Conservation (phyloP, 1,284 basidiomycete species). For the Cryptococcus neoformans region DNA sequence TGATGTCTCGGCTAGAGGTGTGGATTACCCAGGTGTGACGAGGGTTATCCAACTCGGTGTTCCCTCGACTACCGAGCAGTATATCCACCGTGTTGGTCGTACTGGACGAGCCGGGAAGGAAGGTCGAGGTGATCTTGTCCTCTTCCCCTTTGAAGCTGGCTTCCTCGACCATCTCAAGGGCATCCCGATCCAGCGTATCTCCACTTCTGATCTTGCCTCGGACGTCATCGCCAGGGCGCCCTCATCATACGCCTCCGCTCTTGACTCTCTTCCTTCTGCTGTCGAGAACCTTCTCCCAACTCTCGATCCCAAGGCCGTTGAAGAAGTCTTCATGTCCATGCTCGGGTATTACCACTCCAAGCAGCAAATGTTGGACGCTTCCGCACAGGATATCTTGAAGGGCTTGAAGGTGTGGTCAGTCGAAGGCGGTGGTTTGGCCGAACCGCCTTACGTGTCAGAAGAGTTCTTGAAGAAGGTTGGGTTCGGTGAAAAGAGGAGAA, state of each 20-base stretch:
- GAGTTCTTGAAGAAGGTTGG: slow-evolving; percentile 54
- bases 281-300: slow-evolving; percentile 45
- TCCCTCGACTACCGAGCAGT: slow-evolving; percentile 68
- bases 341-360: slow-evolving; percentile 74
- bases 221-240: slow-evolving; percentile 57
- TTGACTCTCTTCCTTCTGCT: slow-evolving; percentile 48
- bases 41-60: slow-evolving; percentile 91
- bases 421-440: slow-evolving; percentile 55
- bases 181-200: slow-evolving; percentile 67
- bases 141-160: slow-evolving; percentile 76
- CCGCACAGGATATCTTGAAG: slow-evolving; percentile 54
- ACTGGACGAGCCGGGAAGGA: slow-evolving; percentile 72
- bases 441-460: slow-evolving; percentile 56
- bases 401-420: slow-evolving; percentile 67
- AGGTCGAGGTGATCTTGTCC: slow-evolving; percentile 84
- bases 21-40: slow-evolving; percentile 87
- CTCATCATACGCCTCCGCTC: slow-evolving; percentile 17
- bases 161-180: slow-evolving; percentile 68
- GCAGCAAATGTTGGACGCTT: slow-evolving; percentile 55
- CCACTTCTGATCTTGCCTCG: slow-evolving; percentile 54
- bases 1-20: slow-evolving; percentile 85
- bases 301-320: slow-evolving; percentile 59
- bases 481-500: slow-evolving; percentile 11
- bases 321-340: slow-evolving; percentile 65
- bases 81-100: slow-evolving; percentile 88